Evolutionary conservation across 768 basidiomycete genomes (phyloP).

Genomic region (Suillus cothurnatus): DNA sequence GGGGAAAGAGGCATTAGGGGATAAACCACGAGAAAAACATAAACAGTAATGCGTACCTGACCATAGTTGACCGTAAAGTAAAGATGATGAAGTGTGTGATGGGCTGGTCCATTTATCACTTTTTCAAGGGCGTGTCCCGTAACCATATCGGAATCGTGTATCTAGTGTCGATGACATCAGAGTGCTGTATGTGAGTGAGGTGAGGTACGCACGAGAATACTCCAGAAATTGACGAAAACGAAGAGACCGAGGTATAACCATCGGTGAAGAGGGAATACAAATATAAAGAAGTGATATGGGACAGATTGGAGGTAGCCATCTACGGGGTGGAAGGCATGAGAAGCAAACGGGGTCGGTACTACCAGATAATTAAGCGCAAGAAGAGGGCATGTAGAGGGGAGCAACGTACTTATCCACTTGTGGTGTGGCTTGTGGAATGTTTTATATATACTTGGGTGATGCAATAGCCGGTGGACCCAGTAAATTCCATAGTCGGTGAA

Average conservation of each 20-base stretch:
- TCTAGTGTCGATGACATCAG: conserved; percentile 46
- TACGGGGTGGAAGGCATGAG: conserved; percentile 95
- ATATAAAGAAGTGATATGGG: conserved; percentile 92
- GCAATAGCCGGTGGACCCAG: conserved; percentile 93
- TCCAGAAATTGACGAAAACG: conserved; percentile 93
- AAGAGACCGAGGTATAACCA: conserved; percentile 83
- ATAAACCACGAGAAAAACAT: conserved; percentile 11
- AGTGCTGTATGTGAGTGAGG: neutral
- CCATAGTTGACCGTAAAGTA: conserved; percentile 98
- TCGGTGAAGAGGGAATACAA: conserved; percentile 89
- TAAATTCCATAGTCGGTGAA: conserved; percentile 96
- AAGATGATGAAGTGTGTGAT: conserved; percentile 95
- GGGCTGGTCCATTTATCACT: conserved; percentile 96
- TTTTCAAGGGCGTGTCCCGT: conserved; percentile 86
- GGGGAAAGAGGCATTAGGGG: conserved; percentile 12
- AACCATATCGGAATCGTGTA: conserved; percentile 99
- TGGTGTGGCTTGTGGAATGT: conserved; percentile 96
- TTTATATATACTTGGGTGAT: conserved; percentile 87
- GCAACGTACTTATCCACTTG: conserved; percentile 89
- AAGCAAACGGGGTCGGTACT: conserved; percentile 98
- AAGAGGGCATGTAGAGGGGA: conserved; percentile 2
- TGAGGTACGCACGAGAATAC: conserved; percentile 69
- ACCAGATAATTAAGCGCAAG: conserved; percentile 13
- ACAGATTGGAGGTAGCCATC: conserved; percentile 95
- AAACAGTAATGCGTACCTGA: conserved; percentile 52